phyloP scores from a whole-genome alignment of 2,329 filamentous ascomycete genomes.

The Fusarium neocosmosporiellum region DNA sequence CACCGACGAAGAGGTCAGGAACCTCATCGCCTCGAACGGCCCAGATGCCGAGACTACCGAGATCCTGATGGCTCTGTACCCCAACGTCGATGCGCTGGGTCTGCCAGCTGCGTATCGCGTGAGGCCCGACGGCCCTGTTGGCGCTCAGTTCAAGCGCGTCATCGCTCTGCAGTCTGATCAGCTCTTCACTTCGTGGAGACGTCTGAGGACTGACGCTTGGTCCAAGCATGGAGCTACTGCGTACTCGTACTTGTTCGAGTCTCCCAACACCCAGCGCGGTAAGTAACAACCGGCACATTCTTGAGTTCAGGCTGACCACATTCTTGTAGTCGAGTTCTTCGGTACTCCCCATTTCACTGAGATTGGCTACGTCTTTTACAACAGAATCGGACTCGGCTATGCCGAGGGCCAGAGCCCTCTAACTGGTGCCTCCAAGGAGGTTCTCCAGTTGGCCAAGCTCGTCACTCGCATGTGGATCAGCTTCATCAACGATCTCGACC shows the following conservation, averaged over 20 bases:
- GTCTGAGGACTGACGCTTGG: slow-evolving; percentile 65
- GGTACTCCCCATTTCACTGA: slow-evolving; percentile 46
- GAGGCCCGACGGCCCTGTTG: slow-evolving; percentile 19
- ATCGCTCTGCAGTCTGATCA: slow-evolving; percentile 65
- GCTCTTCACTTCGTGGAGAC: slow-evolving; percentile 65
- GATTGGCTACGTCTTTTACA: slow-evolving; percentile 61
- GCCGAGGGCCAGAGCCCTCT: slow-evolving; percentile 47
- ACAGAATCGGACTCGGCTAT: slow-evolving; percentile 56
- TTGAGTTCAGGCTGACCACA: no score
- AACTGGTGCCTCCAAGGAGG: slow-evolving; percentile 52
- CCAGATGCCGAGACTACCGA: slow-evolving; percentile 21
- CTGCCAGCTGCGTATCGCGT: slow-evolving; percentile 28
- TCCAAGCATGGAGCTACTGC: slow-evolving; percentile 59
- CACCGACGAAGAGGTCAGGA: slow-evolving; percentile 16
- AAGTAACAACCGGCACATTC: no score
- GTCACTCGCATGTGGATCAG: slow-evolving; percentile 53
- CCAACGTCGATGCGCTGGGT: slow-evolving; percentile 36
- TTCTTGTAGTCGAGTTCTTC: slow-evolving; percentile 13
- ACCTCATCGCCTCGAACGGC: slow-evolving; percentile 3
- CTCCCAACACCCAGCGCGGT: slow-evolving; percentile 39
- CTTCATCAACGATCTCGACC: slow-evolving; percentile 51
- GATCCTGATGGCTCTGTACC: slow-evolving; percentile 33
- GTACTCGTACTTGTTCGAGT: slow-evolving; percentile 65
- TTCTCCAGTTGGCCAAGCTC: slow-evolving; percentile 51
- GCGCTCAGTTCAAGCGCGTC: slow-evolving; percentile 62